Percentiles rank a stretch among this genome's conserved stretches.
These are phyloP conservation scores for Gentiana macrophylla DNA, from an alignment of 257 asterid species.

Conservation along the genomic window DNA sequence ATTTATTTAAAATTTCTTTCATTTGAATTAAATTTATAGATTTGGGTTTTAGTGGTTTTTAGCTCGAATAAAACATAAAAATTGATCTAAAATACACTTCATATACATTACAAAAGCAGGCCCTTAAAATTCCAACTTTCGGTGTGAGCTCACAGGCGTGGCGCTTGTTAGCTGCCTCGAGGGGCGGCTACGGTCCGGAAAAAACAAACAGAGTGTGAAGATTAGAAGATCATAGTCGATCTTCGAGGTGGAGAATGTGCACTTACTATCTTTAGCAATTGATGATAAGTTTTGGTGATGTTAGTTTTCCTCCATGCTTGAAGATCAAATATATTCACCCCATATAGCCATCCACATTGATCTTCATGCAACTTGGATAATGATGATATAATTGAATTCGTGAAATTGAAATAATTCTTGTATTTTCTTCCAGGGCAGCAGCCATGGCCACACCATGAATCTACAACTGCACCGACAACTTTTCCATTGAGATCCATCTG, in stretches of 20 bases:
- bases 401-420: slow-evolving; percentile 59
- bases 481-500: slow-evolving; percentile 67
- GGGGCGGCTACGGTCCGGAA: no score
- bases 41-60: no score
- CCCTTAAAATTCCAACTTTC: no score
- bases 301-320: slow-evolving; percentile 62
- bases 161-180: no score
- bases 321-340: slow-evolving; percentile 70
- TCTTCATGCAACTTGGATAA: slow-evolving; percentile 26
- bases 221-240: no score
- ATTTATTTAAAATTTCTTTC: no score
- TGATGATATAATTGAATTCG: slow-evolving; percentile 46
- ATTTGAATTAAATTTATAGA: no score
- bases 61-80: no score
- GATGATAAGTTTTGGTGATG: slow-evolving; percentile 63
- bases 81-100: no score
- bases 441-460: slow-evolving; percentile 47
- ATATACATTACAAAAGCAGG: no score
- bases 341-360: slow-evolving; percentile 70
- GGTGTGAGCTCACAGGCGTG: no score
- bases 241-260: slow-evolving; percentile 6
- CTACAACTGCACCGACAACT: slow-evolving; percentile 79
- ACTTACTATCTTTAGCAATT: slow-evolving; percentile 82
- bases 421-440: slow-evolving; percentile 69
- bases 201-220: no score